Conservation (phyloP, 768 basidiomycete genomes). For the Coprinopsis sp. region DNA sequence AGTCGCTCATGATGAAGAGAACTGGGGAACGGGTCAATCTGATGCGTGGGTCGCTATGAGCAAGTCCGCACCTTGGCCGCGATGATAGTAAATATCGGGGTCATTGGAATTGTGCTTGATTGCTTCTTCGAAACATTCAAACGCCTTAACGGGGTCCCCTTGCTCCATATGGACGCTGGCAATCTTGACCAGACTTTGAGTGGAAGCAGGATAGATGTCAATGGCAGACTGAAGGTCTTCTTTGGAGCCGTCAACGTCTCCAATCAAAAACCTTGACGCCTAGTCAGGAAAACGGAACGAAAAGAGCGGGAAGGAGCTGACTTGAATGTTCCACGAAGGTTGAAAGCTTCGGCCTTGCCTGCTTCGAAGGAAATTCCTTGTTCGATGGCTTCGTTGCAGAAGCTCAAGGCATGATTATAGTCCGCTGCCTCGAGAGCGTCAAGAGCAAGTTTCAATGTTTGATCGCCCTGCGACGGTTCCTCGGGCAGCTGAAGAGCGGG, state of each 20-base stretch:
- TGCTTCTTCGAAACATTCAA: conserved; percentile 89
- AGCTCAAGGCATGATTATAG: conserved; percentile 73
- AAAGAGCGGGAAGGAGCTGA: conserved; percentile 30
- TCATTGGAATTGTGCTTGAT: conserved; percentile 77
- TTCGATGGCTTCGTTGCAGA: conserved; percentile 81
- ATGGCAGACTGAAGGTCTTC: conserved; percentile 77
- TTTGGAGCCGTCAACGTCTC: conserved; percentile 79
- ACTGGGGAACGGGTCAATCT: conserved; percentile 40
- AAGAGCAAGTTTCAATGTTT: conserved; percentile 74
- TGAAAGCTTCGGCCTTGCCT: conserved; percentile 83
- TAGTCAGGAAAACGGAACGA: not conserved
- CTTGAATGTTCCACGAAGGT: conserved; percentile 96
- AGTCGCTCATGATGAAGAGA: conserved; percentile 92
- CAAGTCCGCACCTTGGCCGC: conserved; percentile 74
- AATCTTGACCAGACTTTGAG: conserved; percentile 93
- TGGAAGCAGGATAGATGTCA: conserved; percentile 58
- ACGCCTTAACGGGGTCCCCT: conserved; percentile 72
- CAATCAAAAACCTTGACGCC: conserved; percentile 72
- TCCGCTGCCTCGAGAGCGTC: conserved; percentile 82
- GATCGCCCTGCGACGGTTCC: conserved; percentile 72
- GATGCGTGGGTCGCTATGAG: not conserved
- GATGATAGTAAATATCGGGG: conserved; percentile 97
- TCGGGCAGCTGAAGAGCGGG: conserved; percentile 70
- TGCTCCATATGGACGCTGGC: conserved; percentile 98
- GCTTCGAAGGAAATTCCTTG: conserved; percentile 77